Evolutionary conservation across 495 filamentous ascomycete genomes (phyloP), one percentile per base, ranked within the genome.

Genomic region (Gamarada debralockiae): DNA sequence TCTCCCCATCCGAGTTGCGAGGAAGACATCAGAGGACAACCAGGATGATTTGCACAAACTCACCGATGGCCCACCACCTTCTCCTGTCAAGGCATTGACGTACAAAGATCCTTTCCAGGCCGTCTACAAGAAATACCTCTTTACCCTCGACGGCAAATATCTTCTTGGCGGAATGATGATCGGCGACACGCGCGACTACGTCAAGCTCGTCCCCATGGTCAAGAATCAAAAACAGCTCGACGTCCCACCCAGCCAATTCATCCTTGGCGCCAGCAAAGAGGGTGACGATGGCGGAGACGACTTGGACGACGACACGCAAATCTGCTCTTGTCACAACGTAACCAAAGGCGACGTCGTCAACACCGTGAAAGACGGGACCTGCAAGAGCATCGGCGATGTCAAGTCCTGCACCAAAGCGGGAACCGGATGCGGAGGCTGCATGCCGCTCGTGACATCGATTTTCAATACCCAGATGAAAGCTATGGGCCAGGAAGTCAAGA

Each of bases 101-200:
- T 97, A 96, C 69, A 93, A 87, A 54, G 92, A 97, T 67, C 92
- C 92, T 0, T 96, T 97, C 65, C 78, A 83, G 53, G 85, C 90
- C n/a, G 82, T 96, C 1, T 97, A 97, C 68, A 96, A 97, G 69
- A 97, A 97, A 67, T 97, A 91, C 67, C 70, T 97, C 6, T 96
- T 96, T 59, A 95, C 92, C 2, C 67, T 85, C 64, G 92, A 97
- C 64, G 92, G 92, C 20, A 95, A 96, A 64, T 93, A 90, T 65
- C 73, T 97, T 2, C 80, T 97, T 6, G 92, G 92, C 15, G 92
- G 92, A 2, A 97, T 97, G 92, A 96, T 97, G 87, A 96, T 97
- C 52, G 92, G 92, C 31, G 92, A 97, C 67, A 96, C 91, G 0
- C 85, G 80, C 53, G 92, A 97, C 67, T 97, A 96, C 65, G 79